A percentile compares a stretch with the other conserved stretches of the same genome.
These are phyloP conservation scores for Tolypocladium sp. DNA, from an alignment of 2,329 filamentous ascomycete genomes.

Conservation along the genomic window DNA sequence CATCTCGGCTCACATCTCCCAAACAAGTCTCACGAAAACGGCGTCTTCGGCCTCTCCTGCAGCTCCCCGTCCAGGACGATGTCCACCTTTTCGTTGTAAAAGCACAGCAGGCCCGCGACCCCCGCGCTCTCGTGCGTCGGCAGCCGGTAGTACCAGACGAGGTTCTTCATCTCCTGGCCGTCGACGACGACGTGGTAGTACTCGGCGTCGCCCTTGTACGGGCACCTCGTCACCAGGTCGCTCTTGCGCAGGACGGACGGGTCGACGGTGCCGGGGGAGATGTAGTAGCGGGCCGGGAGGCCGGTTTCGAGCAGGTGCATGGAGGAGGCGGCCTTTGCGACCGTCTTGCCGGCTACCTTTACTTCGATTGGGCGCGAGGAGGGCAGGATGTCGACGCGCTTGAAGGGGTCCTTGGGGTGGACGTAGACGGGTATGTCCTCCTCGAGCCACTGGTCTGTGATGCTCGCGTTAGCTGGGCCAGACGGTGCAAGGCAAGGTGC, in stretches of 20 bases:
- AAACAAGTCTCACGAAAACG: background rate
- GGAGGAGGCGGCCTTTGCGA: slow-evolving; percentile 35
- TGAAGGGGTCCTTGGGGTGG: slow-evolving; percentile 60
- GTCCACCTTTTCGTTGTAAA: slow-evolving; percentile 62
- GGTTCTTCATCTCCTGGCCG: slow-evolving; percentile 33
- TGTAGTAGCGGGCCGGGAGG: slow-evolving; percentile 49
- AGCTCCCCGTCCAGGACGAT: slow-evolving; percentile 43
- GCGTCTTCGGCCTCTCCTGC: slow-evolving; percentile 4
- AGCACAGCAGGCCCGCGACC: slow-evolving; percentile 49
- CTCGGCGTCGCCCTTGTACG: slow-evolving; percentile 58
- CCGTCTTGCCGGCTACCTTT: slow-evolving; percentile 31
- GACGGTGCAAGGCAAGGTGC: no score
- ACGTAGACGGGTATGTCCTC: slow-evolving; percentile 50
- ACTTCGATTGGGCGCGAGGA: slow-evolving; percentile 46
- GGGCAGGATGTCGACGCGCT: slow-evolving; percentile 51
- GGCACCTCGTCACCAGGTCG: slow-evolving; percentile 46
- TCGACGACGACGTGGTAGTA: slow-evolving; percentile 48
- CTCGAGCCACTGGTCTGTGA: slow-evolving; percentile 34
- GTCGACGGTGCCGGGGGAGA: slow-evolving; percentile 43
- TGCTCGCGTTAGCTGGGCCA: background rate
- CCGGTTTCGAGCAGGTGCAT: slow-evolving; percentile 53
- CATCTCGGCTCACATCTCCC: background rate
- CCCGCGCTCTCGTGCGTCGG: slow-evolving; percentile 46
- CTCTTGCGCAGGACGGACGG: slow-evolving; percentile 36
- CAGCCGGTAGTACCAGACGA: slow-evolving; percentile 54